Percentiles rank a stretch among this genome's conserved stretches.
These are phyloP conservation scores for Eimeria sp. DNA, from an alignment of 169 alveolate species.

Conservation along the genomic window DNA sequence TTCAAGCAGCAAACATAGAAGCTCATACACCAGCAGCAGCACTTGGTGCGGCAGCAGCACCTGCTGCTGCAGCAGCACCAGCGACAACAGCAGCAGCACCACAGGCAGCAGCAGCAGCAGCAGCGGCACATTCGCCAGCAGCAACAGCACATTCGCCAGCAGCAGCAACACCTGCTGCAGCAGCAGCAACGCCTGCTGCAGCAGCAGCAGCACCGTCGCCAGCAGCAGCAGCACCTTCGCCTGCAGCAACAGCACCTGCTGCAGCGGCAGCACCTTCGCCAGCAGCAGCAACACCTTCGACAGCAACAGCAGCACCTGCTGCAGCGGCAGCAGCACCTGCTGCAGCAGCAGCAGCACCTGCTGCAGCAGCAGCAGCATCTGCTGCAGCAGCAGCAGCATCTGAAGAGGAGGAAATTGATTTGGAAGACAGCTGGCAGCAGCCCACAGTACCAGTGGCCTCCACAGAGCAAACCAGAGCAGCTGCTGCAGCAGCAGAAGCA, in stretches of 20 bases:
- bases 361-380: conserved; percentile 22
- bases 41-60: neutral
- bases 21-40: neutral
- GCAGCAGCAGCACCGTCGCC: conserved; percentile 50
- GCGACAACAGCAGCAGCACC: no score
- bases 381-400: conserved; percentile 10
- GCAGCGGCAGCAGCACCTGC: neutral
- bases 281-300: conserved; percentile 12
- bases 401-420: neutral
- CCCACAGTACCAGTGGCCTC: no score
- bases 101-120: no score
- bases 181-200: conserved; percentile 28
- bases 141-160: neutral
- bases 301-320: conserved; percentile 17
- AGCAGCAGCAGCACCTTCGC: conserved; percentile 47
- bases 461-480: no score
- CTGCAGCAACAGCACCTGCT: conserved; percentile 23
- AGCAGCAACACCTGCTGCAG: conserved; percentile 64
- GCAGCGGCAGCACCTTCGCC: conserved; percentile 12
- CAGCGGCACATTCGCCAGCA: neutral
- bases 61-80: conserved; percentile 9
- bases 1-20: neutral
- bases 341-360: neutral
- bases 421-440: neutral
- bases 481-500: neutral